phyloP scores from a whole-genome alignment of 176 grass and related monocot genomes.

The Bolboschoenus planiculmis region DNA sequence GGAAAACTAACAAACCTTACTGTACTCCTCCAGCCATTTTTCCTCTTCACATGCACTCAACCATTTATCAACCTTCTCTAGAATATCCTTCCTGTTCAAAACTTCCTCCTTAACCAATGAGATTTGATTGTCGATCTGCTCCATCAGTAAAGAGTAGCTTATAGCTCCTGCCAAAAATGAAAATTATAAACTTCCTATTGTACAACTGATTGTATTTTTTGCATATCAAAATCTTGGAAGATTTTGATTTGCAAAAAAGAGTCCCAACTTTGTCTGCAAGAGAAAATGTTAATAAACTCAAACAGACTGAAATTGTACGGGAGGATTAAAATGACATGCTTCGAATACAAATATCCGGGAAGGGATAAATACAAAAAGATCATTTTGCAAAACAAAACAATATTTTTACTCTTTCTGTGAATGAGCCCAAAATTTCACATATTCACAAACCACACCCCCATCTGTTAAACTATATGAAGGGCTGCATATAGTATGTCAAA shows the following conservation, averaged over 20 bases:
- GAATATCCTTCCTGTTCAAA: constrained; percentile 87
- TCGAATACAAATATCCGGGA: neutral
- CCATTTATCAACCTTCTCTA: constrained; percentile 91
- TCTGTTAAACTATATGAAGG: no score
- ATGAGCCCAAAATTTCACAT: neutral
- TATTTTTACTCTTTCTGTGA: neutral
- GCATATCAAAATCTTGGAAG: neutral
- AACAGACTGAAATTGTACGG: neutral
- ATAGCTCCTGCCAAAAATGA: constrained; percentile 45
- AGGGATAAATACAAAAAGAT: neutral
- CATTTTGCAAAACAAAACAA: neutral
- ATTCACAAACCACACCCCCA: neutral
- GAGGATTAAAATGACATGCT: neutral
- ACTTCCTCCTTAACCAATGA: constrained; percentile 75
- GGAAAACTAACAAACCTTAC: constrained; percentile 47
- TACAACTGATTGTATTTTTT: neutral
- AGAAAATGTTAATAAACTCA: neutral
- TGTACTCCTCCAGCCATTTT: constrained; percentile 91
- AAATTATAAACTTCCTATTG: neutral
- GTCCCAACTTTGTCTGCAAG: neutral
- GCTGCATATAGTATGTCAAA: no score
- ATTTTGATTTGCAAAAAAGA: neutral
- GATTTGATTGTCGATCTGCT: constrained; percentile 77
- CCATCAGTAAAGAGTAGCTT: constrained; percentile 62
- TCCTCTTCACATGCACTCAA: constrained; percentile 78